Conservation (phyloP, 352 stramenopile genomes). For the Pythium graminicola region DNA sequence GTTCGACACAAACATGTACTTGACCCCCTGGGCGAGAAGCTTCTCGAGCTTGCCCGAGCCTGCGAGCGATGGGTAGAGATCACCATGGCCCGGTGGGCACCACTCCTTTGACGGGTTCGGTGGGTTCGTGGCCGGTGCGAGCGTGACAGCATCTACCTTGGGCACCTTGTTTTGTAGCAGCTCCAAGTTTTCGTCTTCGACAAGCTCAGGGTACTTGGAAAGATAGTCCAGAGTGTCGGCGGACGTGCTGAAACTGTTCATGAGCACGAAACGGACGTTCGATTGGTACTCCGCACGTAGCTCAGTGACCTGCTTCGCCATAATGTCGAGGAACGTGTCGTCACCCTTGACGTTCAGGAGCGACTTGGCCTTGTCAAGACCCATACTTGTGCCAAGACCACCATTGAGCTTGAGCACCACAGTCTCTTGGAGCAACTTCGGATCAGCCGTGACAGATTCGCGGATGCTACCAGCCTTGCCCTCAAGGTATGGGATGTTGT, state of each 20-base stretch:
- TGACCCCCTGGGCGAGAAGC: slow-evolving; percentile 74
- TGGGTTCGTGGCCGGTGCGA: slow-evolving; percentile 51
- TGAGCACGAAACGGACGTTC: slow-evolving; percentile 87
- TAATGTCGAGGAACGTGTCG: slow-evolving; percentile 91
- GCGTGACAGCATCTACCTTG: slow-evolving; percentile 89
- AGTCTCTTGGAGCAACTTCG: slow-evolving; percentile 71
- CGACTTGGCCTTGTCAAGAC: slow-evolving; percentile 95
- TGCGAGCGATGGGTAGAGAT: slow-evolving; percentile 79
- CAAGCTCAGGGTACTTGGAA: slow-evolving; percentile 86
- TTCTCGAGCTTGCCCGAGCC: slow-evolving; percentile 84
- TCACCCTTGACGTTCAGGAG: slow-evolving; percentile 91
- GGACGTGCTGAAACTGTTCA: slow-evolving; percentile 88
- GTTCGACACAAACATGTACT: slow-evolving; percentile 90
- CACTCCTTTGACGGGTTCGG: slow-evolving; percentile 78
- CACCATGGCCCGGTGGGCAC: slow-evolving; percentile 80
- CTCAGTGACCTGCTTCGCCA: slow-evolving; percentile 90
- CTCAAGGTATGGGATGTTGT: slow-evolving; percentile 76
- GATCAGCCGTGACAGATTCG: slow-evolving; percentile 62
- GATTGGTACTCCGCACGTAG: slow-evolving; percentile 92
- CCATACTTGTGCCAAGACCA: slow-evolving; percentile 82
- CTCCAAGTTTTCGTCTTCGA: slow-evolving; percentile 94
- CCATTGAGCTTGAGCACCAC: slow-evolving; percentile 87
- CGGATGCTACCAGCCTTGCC: slow-evolving; percentile 71
- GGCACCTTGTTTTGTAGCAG: slow-evolving; percentile 98
- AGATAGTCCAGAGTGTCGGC: slow-evolving; percentile 82